These are phyloP conservation scores for Taphrina wiesneri DNA, from an alignment of 1,139 yeast genomes.

Conservation along the genomic window DNA sequence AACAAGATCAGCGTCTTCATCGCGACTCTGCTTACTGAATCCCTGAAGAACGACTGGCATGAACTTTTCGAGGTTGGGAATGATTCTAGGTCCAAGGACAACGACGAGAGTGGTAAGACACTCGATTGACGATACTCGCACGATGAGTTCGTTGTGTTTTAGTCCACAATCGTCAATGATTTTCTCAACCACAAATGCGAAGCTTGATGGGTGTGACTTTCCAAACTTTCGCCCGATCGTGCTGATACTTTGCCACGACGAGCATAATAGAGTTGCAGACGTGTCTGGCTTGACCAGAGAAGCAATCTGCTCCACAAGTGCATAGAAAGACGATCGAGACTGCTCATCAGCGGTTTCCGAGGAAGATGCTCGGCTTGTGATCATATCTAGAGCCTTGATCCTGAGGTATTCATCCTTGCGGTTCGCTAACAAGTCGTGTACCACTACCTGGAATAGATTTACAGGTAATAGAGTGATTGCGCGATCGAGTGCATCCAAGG, in stretches of 20 bases:
- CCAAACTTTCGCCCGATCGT: slow-evolving; percentile 66
- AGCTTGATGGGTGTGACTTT: slow-evolving; percentile 52
- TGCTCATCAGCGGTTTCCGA: neutral
- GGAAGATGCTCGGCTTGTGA: slow-evolving; percentile 14
- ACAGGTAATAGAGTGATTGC: slow-evolving; percentile 34
- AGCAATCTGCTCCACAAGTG: slow-evolving; percentile 15
- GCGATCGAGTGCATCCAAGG: slow-evolving; percentile 32
- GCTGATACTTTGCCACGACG: slow-evolving; percentile 62
- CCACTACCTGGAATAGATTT: slow-evolving; percentile 13
- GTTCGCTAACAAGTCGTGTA: slow-evolving; percentile 8
- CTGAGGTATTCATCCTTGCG: slow-evolving; percentile 14
- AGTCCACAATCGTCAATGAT: slow-evolving; percentile 59
- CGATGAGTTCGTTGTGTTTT: slow-evolving; percentile 55
- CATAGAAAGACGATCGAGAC: neutral
- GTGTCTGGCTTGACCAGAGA: neutral
- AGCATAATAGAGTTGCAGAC: slow-evolving; percentile 11
- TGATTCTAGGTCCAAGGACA: slow-evolving; percentile 77
- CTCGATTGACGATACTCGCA: slow-evolving; percentile 73
- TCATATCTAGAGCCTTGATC: slow-evolving; percentile 22
- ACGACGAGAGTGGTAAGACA: slow-evolving; percentile 70
- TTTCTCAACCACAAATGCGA: slow-evolving; percentile 55
- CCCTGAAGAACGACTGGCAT: slow-evolving; percentile 71
- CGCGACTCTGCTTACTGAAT: slow-evolving; percentile 51
- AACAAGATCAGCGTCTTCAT: slow-evolving; percentile 41
- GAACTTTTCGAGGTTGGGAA: slow-evolving; percentile 81